Evolutionary conservation across 768 basidiomycete species (phyloP), one percentile per base, ranked within the genome.

Genomic region (Tylopilus felleus): DNA sequence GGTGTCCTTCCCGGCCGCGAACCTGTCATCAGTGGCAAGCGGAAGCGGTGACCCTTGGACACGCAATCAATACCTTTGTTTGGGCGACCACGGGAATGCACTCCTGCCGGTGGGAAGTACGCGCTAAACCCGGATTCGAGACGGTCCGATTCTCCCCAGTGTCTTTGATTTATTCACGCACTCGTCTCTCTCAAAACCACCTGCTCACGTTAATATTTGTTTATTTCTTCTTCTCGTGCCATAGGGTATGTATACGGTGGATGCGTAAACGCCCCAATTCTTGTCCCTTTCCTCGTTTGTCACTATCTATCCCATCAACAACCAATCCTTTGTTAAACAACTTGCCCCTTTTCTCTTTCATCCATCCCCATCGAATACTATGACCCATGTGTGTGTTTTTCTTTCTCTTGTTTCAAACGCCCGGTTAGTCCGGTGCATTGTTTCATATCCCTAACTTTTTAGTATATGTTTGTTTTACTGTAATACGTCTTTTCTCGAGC

Each of bases 1-100:
- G 39, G 39, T 22, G 21, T 22, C 9, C 9, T 40, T 10, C 27
- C 41, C 0, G 55, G 31, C 9, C 4, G 27, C 2, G 63, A 63
- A 4, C 55, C 58, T 14, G 25, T 64, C 28, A 33, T 64, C 13
- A 66, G 61, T 41, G 63, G 61, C 33, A 64, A 64, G 49, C 63
- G 63, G 51, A 64, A 64, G 33, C 63, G 63, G 48, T 64, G 42
- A 64, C 19, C 19, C 31, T 31, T 8, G 29, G 8, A n/a, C n/a
- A 38, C 31, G 27, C n/a, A 8, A 39, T 39, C 19, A 3, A 21
- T 19, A n/a, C 36, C 7, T 33, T 33, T 33, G 33, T 16, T 33
- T 14, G 12, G 36, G 17, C 16, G 36, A n/a, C 17, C 16, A n/a
- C n/a, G n/a, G 7, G 36, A 17, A n/a, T 36, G 36, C 36, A 36